phyloP scores from a whole-genome alignment of 768 basidiomycete species.

The Agaricus subrufescens region DNA sequence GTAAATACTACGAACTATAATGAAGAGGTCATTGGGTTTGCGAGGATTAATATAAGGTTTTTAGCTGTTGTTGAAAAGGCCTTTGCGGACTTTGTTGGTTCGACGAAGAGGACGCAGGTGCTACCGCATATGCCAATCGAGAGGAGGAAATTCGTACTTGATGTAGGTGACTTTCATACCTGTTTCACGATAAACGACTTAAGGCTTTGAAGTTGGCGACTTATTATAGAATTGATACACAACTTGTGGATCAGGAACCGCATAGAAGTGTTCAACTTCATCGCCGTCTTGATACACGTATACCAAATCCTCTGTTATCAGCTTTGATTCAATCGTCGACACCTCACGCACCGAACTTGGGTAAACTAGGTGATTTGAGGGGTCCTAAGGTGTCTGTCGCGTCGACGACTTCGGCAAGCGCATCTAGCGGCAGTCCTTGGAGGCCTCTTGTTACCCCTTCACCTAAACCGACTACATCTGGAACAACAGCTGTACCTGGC shows the following conservation, averaged over 20 bases:
- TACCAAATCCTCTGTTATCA: constrained; percentile 72
- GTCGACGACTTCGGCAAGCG: not conserved
- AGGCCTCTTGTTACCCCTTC: constrained; percentile 6
- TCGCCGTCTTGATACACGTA: constrained; percentile 75
- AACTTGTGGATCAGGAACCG: constrained; percentile 91
- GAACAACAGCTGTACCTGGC: not conserved
- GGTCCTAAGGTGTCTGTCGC: constrained; percentile 13
- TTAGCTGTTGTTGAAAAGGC: constrained; percentile 71
- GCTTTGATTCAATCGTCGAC: constrained; percentile 20
- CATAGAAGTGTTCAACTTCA: constrained; percentile 80
- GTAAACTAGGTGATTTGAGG: constrained; percentile 58
- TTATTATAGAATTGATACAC: constrained; percentile 77
- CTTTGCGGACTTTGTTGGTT: constrained; percentile 73
- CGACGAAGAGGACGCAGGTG: constrained; percentile 64
- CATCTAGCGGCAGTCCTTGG: constrained; percentile 9
- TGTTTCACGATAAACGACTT: not conserved
- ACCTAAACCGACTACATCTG: not conserved
- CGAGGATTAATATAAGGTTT: constrained; percentile 60
- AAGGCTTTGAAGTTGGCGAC: constrained; percentile 52
- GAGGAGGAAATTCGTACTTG: constrained; percentile 79
- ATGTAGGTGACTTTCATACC: constrained; percentile 38
- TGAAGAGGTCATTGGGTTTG: constrained; percentile 61
- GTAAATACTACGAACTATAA: constrained; percentile 44
- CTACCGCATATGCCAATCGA: constrained; percentile 79
- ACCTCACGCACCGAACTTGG: constrained; percentile 33